Percentiles rank a stretch among this genome's conserved stretches.
Conservation (phyloP, 257 asterid genomes). For the Capsicum chinense region DNA sequence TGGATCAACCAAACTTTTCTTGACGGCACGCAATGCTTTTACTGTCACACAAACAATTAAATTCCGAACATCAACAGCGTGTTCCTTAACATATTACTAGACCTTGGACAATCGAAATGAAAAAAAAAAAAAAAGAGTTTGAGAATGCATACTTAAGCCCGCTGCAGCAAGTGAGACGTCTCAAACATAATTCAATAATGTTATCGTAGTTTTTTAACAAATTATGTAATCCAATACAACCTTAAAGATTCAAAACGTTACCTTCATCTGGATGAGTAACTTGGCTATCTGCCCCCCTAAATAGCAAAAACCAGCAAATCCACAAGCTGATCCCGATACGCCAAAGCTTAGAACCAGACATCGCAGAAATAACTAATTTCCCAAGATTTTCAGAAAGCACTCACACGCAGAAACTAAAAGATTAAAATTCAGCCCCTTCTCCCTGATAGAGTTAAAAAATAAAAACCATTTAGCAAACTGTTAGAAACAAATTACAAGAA, state of each 20-base stretch:
- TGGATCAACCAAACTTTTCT: conserved; percentile 64
- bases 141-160: neutral
- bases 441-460: conserved; percentile 37
- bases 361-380: conserved; percentile 42
- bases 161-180: neutral
- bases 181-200: neutral
- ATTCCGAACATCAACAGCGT: neutral
- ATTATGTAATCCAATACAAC: neutral
- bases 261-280: conserved; percentile 83
- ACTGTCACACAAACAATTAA: conserved; percentile 52
- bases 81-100: neutral
- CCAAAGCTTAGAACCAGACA: conserved; percentile 39
- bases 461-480: neutral
- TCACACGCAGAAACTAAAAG: conserved; percentile 20
- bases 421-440: conserved; percentile 22
- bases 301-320: conserved; percentile 62
- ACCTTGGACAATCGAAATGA: too few relatives aligned
- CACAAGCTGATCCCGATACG: conserved; percentile 50
- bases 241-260: conserved; percentile 30
- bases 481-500: neutral
- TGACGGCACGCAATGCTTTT: conserved; percentile 65
- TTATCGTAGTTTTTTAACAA: neutral
- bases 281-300: conserved; percentile 55
- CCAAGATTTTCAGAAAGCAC: conserved; percentile 36
- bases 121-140: neutral